Base-by-base conservation (phyloP, 2,329 filamentous ascomycete genomes). In the Penicillium sp. region DNA sequence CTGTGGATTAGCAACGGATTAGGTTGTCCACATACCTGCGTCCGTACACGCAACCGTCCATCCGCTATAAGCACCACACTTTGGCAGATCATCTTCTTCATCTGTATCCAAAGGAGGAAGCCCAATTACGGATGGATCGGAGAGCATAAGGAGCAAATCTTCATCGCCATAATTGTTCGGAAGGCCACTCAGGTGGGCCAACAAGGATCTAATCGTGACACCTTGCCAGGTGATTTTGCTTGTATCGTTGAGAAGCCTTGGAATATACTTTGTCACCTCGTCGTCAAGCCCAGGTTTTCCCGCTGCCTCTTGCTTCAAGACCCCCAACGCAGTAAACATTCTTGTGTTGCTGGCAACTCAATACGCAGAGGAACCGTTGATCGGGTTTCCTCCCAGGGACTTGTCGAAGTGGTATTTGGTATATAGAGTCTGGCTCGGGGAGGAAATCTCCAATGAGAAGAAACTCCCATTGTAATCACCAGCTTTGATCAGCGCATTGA, bases 311-410 rank as follows among this genome's bases (percentile, higher is more conserved):
- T 66, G 67, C 35, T 68, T 57, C 13, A 71, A 55, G 16, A 71
- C 56, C 9, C 64, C 66, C 21, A 69, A 52, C 5, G 62, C 63
- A 10, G 69, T 71, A 48, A 70, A 68, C 1, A 63, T 45, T 57
- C 68, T 70, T 26, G 66, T 67, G 39, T 67, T 68, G 53, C 65
- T 68, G 11, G 66, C 68, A 19, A 70, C 66, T 24, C 67, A 63
- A 57, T 68, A 70, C 2, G 48, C 51, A 7, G 49, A 51, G 22
- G 43, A 39, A 13, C 41, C 35, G 27, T 43, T 48, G 24, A 54
- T 49, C 9, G 45, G 45, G 10, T 24, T 54, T 26, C 52, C 52
- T 5, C 52, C 52, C 14, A 54, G 26, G 16, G 52, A 54, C 46
- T 54, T 43, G 22, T 41, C 44, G 26, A 22, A 37, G 46, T 54